phyloP scores from a whole-genome alignment of 2,329 filamentous ascomycete species.

The Colletotrichum endophyticum region DNA sequence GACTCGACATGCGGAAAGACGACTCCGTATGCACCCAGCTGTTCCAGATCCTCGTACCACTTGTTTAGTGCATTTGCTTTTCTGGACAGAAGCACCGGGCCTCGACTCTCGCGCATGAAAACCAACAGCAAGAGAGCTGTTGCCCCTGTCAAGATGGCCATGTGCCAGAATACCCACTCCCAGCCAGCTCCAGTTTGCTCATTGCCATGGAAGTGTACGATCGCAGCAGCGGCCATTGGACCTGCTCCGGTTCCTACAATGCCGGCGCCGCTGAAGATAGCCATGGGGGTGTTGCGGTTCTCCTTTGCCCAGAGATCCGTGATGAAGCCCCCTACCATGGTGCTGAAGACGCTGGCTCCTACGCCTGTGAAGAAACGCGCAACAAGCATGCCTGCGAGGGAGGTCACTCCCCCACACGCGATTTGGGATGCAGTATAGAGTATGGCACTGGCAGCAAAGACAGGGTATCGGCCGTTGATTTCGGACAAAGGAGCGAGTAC shows the following conservation, averaged over 20 bases:
- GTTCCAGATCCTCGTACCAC: not conserved
- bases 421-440: not conserved
- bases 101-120: not conserved
- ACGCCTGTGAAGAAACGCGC: not conserved
- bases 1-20: not conserved
- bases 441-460: not conserved
- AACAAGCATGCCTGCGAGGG: not conserved
- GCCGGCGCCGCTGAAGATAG: not conserved
- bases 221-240: not conserved
- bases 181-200: not conserved
- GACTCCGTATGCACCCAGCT: not conserved
- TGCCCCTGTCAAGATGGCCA: not conserved
- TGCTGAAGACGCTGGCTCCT: not conserved
- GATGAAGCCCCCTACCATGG: not conserved
- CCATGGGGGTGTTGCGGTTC: not conserved
- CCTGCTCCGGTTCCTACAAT: not conserved
- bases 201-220: not conserved
- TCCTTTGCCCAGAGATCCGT: not conserved
- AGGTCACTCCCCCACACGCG: not conserved
- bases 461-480: not conserved
- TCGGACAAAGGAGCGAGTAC: not conserved
- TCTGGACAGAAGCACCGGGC: not conserved
- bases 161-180: not conserved
- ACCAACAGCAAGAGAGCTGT: not conserved
- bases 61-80: not conserved